A percentile compares a stretch with the other conserved stretches of the same genome.
phyloP scores from a whole-genome alignment of 2,329 filamentous ascomycete genomes.

The Plenodomus biglobosus region DNA sequence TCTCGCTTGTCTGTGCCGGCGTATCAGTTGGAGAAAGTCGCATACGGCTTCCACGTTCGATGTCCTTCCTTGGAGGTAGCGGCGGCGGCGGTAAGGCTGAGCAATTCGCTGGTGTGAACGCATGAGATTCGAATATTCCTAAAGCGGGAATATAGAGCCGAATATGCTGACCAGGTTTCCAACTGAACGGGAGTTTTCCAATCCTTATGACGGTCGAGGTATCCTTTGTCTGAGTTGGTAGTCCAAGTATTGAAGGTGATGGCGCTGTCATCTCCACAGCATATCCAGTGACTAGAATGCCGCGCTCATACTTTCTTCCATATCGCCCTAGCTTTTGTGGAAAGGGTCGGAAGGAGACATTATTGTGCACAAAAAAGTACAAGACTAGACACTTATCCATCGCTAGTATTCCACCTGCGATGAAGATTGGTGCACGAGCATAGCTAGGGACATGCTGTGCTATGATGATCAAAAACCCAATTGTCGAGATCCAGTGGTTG shows the following conservation, averaged over 20 bases:
- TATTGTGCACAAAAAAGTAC: slow-evolving; percentile 17
- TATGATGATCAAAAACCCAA: slow-evolving; percentile 22
- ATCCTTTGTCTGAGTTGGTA: slow-evolving; percentile 9
- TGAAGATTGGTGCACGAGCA: slow-evolving; percentile 23
- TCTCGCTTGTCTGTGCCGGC: slow-evolving; percentile 17
- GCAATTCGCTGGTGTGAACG: slow-evolving; percentile 37
- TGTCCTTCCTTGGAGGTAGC: slow-evolving; percentile 17
- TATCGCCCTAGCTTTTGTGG: slow-evolving; percentile 10
- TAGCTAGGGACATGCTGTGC: slow-evolving; percentile 29
- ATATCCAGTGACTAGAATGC: slow-evolving; percentile 22
- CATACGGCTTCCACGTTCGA: slow-evolving; percentile 12
- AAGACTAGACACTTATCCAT: slow-evolving; percentile 17
- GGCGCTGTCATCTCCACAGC: slow-evolving; percentile 27
- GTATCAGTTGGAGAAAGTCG: not conserved
- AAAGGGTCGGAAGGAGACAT: slow-evolving; percentile 18
- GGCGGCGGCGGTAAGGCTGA: slow-evolving; percentile 11
- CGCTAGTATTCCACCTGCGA: slow-evolving; percentile 16
- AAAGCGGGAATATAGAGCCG: slow-evolving; percentile 30
- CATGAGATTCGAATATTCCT: slow-evolving; percentile 28
- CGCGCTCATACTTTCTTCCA: slow-evolving; percentile 9
- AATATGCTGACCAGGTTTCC: slow-evolving; percentile 36
- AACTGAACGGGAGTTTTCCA: slow-evolving; percentile 24
- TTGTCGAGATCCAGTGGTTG: slow-evolving; percentile 30
- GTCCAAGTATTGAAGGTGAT: slow-evolving; percentile 4
- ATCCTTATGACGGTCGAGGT: slow-evolving; percentile 25